Base-by-base conservation (phyloP, 139 green algal genomes). In the Chlorokybus atmophyticus region DNA sequence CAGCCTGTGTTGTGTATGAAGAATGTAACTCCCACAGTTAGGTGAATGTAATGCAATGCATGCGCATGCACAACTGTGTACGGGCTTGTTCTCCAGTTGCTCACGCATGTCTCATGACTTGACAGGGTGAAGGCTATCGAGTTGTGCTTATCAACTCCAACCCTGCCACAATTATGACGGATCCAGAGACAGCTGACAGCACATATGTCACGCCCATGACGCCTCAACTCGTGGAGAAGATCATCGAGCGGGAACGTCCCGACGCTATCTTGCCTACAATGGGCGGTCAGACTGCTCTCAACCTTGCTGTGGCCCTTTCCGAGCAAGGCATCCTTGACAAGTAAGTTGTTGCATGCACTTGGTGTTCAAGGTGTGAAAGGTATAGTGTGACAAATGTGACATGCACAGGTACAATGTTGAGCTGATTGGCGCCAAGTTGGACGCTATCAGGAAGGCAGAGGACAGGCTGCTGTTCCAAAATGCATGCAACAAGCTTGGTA, bases 111-210 rank as follows among this genome's bases (percentile, higher is more conserved):
- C 47, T n/a, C 26, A n/a, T 27, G n/a, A 8, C 47, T n/a, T 53
- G n/a, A 30, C 47, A 53, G 7, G 27, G 26, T 27, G 87, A 96
- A 63, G 92, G 92, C 19, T 99, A 99, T 74, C 59, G 75, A 19
- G 85, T 99, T 4, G 75, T 99, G 4, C 79, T 99, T 31, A 57
- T 99, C 24, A 99, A 98, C 82, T 93, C 81, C 57, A 99, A 99
- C 75, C 92, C 92, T 74, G 91, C 91, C 21, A 99, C 92, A 32
- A 98, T 99, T 71, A 99, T 99, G 92, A 99, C 91, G 1, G 92
- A 99, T 68, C 92, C 92, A 4, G 86, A 79, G 40, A 97, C 90
- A 41, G 92, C 91, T 1, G 85, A 95, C 53, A 73, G 86, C 42
- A 99, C 91, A 1, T 98, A 97, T 74, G 82, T 99, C 23, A 83